Evolutionary conservation across 495 filamentous ascomycete species (phyloP), one percentile per base, ranked within the genome.

Genomic region (Hypoxylon fragiforme): DNA sequence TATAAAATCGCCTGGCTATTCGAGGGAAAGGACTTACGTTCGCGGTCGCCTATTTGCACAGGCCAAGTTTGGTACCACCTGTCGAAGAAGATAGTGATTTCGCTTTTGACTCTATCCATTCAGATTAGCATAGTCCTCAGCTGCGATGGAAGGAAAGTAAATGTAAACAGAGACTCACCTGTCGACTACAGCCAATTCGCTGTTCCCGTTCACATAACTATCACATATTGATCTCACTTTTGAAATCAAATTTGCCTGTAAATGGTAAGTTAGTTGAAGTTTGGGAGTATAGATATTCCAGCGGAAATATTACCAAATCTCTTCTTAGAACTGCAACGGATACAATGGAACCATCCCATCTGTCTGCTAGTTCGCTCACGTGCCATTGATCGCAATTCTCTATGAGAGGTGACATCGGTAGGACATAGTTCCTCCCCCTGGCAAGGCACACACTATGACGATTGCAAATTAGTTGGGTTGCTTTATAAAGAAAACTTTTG

Each of bases 381-480:
- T 88, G 83, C 86, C 86, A 89, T 22, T 76, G 68, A 61, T 89
- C 85, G 52, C 85, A 88, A 21, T 81, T 79, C 51, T 82, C 78
- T 31, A 88, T 76, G 8, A 87, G 72, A 16, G 81, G 78, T 7
- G 85, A 85, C 30, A 82, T 62, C 1, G 85, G 85, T 3, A 88
- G 78, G 0, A 83, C 84, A 56, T 84, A 89, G 56, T 74, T 83
- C 67, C 86, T 74, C 19, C 86, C 86, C 40, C 85, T 78, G 0
- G 86, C 85, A 31, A 89, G 67, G 48, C 85, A 88, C 50, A 88
- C 85, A 16, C 84, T 86, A 50, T 7, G 49, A 6, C 19, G 45
- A 35, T 32, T 42, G 34, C 3, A n/a, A 3, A 19, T 70, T 30
- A 67, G 48, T 14, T 22, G 21, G 31, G 14, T 7, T 30, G 49